Conservation (phyloP, 2,329 filamentous ascomycete species). For the Alternaria ethzedia region DNA sequence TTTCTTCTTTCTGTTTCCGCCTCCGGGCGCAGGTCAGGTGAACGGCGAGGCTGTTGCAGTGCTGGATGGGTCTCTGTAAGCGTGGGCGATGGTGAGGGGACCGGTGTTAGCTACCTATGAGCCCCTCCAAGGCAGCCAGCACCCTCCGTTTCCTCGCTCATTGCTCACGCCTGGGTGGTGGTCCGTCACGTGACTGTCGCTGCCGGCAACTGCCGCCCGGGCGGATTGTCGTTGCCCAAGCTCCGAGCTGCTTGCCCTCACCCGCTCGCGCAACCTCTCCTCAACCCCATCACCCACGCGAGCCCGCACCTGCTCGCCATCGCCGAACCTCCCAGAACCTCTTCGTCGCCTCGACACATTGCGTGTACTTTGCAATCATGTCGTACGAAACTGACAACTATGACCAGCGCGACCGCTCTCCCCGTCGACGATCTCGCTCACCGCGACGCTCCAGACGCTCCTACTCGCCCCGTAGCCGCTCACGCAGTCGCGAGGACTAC, state of each 20-base stretch:
- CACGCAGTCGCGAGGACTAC: constrained; percentile 72
- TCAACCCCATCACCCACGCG: constrained; percentile 36
- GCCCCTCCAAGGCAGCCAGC: constrained; percentile 5
- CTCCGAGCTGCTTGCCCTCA: constrained; percentile 19
- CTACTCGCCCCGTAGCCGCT: constrained; percentile 70
- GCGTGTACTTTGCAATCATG: constrained; percentile 30
- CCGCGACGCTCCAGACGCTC: constrained; percentile 63
- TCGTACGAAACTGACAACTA: constrained; percentile 48
- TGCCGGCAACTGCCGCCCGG: constrained; percentile 23
- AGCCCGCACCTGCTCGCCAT: constrained; percentile 21
- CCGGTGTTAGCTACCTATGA: neutral
- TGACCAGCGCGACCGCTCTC: constrained; percentile 64
- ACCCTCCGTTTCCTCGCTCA: neutral
- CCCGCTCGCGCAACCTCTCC: constrained; percentile 29
- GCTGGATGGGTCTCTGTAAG: neutral
- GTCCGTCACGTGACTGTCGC: constrained; percentile 16
- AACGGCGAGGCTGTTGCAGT: constrained; percentile 5
- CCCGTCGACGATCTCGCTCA: constrained; percentile 65
- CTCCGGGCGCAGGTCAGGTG: neutral
- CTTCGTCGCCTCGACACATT: constrained; percentile 15
- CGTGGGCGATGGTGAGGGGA: neutral
- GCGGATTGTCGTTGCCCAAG: constrained; percentile 27
- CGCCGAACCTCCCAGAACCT: constrained; percentile 14
- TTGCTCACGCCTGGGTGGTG: neutral
- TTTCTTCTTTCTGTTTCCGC: constrained; percentile 9